Evolutionary conservation across 768 basidiomycete species (phyloP).

Genomic region (Leucosporidium yakuticum): DNA sequence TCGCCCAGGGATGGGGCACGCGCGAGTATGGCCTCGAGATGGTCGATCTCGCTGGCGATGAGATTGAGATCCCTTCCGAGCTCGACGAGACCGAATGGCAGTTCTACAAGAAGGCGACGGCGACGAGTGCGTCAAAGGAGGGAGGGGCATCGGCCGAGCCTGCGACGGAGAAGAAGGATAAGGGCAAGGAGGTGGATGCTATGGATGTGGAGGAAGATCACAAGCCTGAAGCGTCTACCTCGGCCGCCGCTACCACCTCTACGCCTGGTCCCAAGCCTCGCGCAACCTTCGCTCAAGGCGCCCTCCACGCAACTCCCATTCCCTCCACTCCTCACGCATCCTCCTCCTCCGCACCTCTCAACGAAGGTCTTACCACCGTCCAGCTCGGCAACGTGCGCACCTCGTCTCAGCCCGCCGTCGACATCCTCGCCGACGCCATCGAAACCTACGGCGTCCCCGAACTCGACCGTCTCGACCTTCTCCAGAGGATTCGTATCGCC

Average conservation of each 20-base stretch:
- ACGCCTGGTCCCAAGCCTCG: constrained; percentile 24
- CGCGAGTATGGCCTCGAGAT: constrained; percentile 74
- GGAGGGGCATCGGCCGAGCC: background rate
- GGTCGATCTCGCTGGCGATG: constrained; percentile 58
- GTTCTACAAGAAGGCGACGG: constrained; percentile 38
- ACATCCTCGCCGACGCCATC: constrained; percentile 66
- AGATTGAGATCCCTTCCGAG: constrained; percentile 35
- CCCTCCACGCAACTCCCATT: constrained; percentile 16
- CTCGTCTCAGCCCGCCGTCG: constrained; percentile 61
- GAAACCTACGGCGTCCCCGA: constrained; percentile 65
- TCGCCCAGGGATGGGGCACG: constrained; percentile 73
- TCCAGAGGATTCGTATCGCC: constrained; percentile 79
- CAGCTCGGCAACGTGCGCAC: constrained; percentile 49
- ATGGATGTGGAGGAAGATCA: constrained; percentile 27
- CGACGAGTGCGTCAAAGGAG: background rate
- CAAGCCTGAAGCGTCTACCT: background rate
- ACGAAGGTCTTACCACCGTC: constrained; percentile 41
- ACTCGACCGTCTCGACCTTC: constrained; percentile 76
- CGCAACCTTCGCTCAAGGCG: constrained; percentile 10
- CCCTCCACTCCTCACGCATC: constrained; percentile 42
- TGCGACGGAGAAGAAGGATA: constrained; percentile 25
- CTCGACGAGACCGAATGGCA: constrained; percentile 39
- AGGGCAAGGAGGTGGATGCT: constrained; percentile 24
- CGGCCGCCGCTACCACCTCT: constrained; percentile 13
- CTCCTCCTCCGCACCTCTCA: constrained; percentile 31